phyloP scores from a whole-genome alignment of 2,329 filamentous ascomycete species.

The Chrysoporthe deuterocubensis region DNA sequence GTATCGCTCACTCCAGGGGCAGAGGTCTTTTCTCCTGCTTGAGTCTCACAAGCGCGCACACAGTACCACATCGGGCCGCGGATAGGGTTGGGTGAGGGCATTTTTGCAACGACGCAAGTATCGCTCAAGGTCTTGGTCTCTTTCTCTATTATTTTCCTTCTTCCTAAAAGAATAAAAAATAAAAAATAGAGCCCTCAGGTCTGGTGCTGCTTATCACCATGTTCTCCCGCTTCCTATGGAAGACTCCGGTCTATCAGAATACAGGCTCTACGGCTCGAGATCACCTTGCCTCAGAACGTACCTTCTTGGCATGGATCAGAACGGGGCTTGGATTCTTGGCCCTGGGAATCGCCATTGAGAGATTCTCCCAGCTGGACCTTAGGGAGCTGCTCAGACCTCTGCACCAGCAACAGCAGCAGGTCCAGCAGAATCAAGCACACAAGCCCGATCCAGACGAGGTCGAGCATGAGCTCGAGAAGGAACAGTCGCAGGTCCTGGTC shows the following conservation, averaged over 20 bases:
- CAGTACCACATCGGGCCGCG: not conserved
- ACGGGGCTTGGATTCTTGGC: constrained; percentile 57
- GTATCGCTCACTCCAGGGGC: not conserved
- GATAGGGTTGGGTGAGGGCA: not conserved
- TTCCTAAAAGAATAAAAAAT: not conserved
- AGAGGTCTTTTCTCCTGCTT: constrained; percentile 1
- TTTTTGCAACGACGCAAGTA: not conserved
- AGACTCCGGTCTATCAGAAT: constrained; percentile 44
- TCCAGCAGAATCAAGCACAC: constrained; percentile 23
- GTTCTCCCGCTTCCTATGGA: constrained; percentile 27
- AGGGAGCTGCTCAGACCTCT: constrained; percentile 35
- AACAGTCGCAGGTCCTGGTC: constrained; percentile 42
- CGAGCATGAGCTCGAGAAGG: constrained; percentile 34
- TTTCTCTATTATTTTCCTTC: not conserved
- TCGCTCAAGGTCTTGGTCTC: not conserved
- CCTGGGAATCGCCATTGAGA: constrained; percentile 53
- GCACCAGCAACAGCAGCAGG: constrained; percentile 28
- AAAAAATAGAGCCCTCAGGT: not conserved
- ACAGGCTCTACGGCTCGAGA: constrained; percentile 55
- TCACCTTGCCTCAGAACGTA: constrained; percentile 58
- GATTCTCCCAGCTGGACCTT: constrained; percentile 50
- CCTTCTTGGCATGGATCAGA: constrained; percentile 56
- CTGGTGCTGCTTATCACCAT: constrained; percentile 1
- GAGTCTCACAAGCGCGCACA: not conserved
- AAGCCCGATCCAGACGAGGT: constrained; percentile 13